phyloP scores from a whole-genome alignment of 2,329 filamentous ascomycete species.

The Ceratocystiopsis minuta region DNA sequence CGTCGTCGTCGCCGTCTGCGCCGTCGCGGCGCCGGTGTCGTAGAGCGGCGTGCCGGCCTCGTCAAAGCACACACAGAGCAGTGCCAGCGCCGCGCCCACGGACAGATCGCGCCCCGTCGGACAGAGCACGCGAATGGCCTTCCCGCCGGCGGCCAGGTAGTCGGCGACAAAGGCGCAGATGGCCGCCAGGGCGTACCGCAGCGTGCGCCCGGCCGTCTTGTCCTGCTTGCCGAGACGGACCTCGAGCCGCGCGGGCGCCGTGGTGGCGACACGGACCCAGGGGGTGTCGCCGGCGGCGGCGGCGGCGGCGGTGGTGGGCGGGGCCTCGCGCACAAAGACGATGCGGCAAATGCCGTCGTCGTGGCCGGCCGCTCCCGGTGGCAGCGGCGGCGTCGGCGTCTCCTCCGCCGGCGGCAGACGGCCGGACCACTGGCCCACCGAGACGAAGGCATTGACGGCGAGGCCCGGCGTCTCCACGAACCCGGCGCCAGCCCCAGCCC shows the following conservation, averaged over 20 bases:
- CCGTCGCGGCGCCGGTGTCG: too few relatives aligned
- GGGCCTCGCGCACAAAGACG: conserved; percentile 22
- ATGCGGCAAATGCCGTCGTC: conserved; percentile 16
- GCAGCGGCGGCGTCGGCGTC: background rate
- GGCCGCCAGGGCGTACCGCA: conserved; percentile 51
- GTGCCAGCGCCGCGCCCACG: conserved; percentile 56
- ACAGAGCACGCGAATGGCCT: conserved; percentile 45
- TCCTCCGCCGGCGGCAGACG: background rate
- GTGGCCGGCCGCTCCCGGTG: too few relatives aligned
- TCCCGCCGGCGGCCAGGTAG: conserved; percentile 15
- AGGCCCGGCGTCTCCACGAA: too few relatives aligned
- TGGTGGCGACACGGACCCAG: too few relatives aligned
- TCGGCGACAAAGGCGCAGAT: conserved; percentile 38
- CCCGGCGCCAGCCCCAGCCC: too few relatives aligned
- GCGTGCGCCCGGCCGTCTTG: conserved; percentile 66
- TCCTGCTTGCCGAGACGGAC: conserved; percentile 46
- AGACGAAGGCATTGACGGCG: conserved; percentile 7
- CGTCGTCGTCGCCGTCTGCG: background rate
- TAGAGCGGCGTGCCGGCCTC: conserved; percentile 19
- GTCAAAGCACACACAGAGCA: conserved; percentile 57
- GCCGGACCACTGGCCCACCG: conserved; percentile 9
- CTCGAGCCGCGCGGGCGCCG: conserved; percentile 22
- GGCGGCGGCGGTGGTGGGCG: conserved; percentile 17
- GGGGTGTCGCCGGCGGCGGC: background rate
- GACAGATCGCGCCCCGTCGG: conserved; percentile 65